phyloP scores from a whole-genome alignment of 2,329 filamentous ascomycete genomes.

The Fusarium neocosmosporiellum region DNA sequence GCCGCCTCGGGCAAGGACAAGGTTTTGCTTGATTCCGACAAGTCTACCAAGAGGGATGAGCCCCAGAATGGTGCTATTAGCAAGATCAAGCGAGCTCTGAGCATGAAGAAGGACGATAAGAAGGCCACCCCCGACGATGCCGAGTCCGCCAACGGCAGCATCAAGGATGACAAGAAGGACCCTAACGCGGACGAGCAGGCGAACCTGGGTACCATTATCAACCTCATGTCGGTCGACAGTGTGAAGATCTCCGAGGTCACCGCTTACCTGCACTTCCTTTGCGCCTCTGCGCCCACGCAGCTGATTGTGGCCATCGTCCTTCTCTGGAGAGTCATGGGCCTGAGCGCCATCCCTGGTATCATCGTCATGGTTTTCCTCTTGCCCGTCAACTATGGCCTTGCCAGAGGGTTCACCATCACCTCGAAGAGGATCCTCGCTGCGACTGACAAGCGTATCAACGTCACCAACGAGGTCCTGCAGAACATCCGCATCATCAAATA shows the following conservation, averaged over 20 bases:
- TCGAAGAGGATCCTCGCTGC: slow-evolving; percentile 93
- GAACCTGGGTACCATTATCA: slow-evolving; percentile 98
- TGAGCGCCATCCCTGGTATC: slow-evolving; percentile 93
- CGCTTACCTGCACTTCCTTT: slow-evolving; percentile 95
- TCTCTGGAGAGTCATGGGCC: slow-evolving; percentile 89
- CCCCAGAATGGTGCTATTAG: slow-evolving; percentile 55
- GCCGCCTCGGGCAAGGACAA: slow-evolving; percentile 83
- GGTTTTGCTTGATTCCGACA: slow-evolving; percentile 67
- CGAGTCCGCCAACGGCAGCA: slow-evolving; percentile 48
- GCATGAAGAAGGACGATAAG: slow-evolving; percentile 68
- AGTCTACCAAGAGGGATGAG: slow-evolving; percentile 48
- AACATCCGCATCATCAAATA: slow-evolving; percentile 99
- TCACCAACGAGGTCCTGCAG: slow-evolving; percentile 95
- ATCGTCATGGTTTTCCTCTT: slow-evolving; percentile 89
- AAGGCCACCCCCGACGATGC: slow-evolving; percentile 50
- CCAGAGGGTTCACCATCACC: slow-evolving; percentile 83
- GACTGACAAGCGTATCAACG: slow-evolving; percentile 95
- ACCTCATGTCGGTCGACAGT: slow-evolving; percentile 98
- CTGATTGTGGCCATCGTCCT: slow-evolving; percentile 82
- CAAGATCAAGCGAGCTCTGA: slow-evolving; percentile 67
- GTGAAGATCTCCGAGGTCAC: slow-evolving; percentile 98
- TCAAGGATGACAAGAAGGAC: slow-evolving; percentile 51
- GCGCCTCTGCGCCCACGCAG: slow-evolving; percentile 90
- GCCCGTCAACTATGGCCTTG: slow-evolving; percentile 90
- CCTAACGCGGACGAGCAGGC: slow-evolving; percentile 75